Evolutionary conservation across 257 asterid genomes (phyloP), one percentile per base, ranked within the genome.

Genomic region (Echites panduratus): DNA sequence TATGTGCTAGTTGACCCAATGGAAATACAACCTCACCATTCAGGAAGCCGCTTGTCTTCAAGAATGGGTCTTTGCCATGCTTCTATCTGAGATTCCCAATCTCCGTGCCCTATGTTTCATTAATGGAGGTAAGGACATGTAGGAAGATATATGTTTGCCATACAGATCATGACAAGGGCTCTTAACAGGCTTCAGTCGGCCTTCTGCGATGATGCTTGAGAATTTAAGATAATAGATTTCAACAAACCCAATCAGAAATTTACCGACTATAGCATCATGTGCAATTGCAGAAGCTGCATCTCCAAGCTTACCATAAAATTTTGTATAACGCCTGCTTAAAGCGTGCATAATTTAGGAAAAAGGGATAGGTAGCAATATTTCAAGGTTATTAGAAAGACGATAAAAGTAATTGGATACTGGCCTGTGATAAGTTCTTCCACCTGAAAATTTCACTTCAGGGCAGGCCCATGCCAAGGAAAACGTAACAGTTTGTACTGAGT

Each of bases 371-470:
- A 74, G 68, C 41, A 72, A 38, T 52, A 62, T 57, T 41, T 54
- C 41, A 29, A 69, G n/a, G 71, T 17, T 22, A 12, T 50, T 6
- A 17, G 22, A 17, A 12, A 65, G 22, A 27, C 41, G 73, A 45
- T 72, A 77, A 44, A 75, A 69, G 70, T 64, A 73, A 61, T 75
- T 48, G 65, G 47, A 68, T 62, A 75, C 88, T 75, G 67, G 73
- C 97, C 98, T 91, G 86, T 82, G 88, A 84, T 94, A 94, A 77
- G 96, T 91, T 89, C 91, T 89, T 76, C 98, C 97, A 69, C 87
- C 75, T 29, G 70, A 70, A 75, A 91, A 94, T 75, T 75, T 86
- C 58, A 94, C 79, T 84, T 94, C 97, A 13, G 97, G 90, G 79
- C 98, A 91, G 68, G 89, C 90, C 97, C 97, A 94, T 67, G 96